These are phyloP conservation scores for Arthroderma sp. DNA, from an alignment of 2,329 filamentous ascomycete species.

Conservation along the genomic window DNA sequence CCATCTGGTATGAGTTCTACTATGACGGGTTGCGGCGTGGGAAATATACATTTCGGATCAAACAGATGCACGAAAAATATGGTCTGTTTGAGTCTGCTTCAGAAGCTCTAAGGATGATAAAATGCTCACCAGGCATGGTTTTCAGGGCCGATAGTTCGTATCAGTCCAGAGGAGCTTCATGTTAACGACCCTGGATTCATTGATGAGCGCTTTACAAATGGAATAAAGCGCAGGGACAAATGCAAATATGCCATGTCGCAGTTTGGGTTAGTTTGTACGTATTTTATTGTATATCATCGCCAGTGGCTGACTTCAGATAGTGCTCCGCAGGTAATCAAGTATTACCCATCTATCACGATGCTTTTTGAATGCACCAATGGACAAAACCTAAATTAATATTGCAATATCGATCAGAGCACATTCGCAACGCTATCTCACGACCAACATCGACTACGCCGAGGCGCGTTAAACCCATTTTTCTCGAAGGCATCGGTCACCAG, in stretches of 20 bases:
- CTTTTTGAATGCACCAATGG: background rate
- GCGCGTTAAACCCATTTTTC: conserved; percentile 18
- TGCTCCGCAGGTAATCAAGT: background rate
- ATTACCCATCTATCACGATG: background rate
- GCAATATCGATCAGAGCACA: background rate
- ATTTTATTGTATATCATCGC: background rate
- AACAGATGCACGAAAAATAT: conserved; percentile 21
- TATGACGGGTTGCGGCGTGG: conserved; percentile 16
- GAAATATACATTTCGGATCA: conserved; percentile 19
- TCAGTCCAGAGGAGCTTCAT: conserved; percentile 16
- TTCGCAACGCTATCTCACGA: conserved; percentile 7
- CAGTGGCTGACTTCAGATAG: background rate
- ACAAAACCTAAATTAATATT: background rate
- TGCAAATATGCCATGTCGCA: conserved; percentile 6
- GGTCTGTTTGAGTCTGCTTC: conserved; percentile 9
- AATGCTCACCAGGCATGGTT: background rate
- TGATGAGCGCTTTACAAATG: conserved; percentile 15
- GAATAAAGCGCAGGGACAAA: conserved; percentile 12
- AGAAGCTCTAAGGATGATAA: background rate
- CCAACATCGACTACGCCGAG: conserved; percentile 16
- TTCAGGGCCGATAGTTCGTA: conserved; percentile 15
- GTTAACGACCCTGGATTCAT: conserved; percentile 14
- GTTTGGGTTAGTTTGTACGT: background rate
- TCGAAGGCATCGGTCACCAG: conserved; percentile 12
- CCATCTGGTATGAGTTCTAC: conserved; percentile 18